Evolutionary conservation across 768 basidiomycete genomes (phyloP), one percentile per base, ranked within the genome.

Genomic region (Tricholoma hemisulphureum): DNA sequence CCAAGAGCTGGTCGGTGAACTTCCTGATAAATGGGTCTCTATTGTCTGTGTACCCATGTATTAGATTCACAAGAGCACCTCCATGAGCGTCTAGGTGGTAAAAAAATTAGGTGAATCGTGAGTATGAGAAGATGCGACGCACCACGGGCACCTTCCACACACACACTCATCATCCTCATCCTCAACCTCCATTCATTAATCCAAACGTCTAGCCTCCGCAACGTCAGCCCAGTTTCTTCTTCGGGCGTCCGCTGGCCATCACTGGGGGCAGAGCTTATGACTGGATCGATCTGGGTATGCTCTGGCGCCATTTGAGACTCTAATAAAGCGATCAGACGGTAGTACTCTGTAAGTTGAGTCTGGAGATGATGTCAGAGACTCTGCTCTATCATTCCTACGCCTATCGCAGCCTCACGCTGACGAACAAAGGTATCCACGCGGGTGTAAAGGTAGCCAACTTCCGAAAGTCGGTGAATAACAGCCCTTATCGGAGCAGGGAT

Each of bases 161-260:
- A 91, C 7, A 93, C 87, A 60, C 91, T 96, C 96, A 98, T 98
- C 91, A 98, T 91, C 53, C 93, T 82, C 93, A 98, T 91, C 61
- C 95, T 81, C 59, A 98, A 73, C 61, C 88, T 82, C 87, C 93
- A 94, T 48, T 99, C 96, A 65, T 91, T 92, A 23, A 97, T 87
- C 95, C 95, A 98, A 2, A 94, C 90, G 57, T 95, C 90, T 29
- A 98, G 75, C 20, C 95, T 80, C 64, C 89, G 83, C 46, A 98
- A 69, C 0, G 95, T 97, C 61, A 99, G 75, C 0, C 86, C 85
- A 2, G 84, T 85, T 57, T 85, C 83, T 60, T 85, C 80, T 28
- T 71, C 72, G 16, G 66, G 64, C 11, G 64, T 51, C 24, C 52
- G 58, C 6, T 31, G 34, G 37, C 55, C 58, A 31, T 62, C 62